Base-by-base conservation (phyloP, 2,329 filamentous ascomycete genomes). In the Davidsoniella australis region DNA sequence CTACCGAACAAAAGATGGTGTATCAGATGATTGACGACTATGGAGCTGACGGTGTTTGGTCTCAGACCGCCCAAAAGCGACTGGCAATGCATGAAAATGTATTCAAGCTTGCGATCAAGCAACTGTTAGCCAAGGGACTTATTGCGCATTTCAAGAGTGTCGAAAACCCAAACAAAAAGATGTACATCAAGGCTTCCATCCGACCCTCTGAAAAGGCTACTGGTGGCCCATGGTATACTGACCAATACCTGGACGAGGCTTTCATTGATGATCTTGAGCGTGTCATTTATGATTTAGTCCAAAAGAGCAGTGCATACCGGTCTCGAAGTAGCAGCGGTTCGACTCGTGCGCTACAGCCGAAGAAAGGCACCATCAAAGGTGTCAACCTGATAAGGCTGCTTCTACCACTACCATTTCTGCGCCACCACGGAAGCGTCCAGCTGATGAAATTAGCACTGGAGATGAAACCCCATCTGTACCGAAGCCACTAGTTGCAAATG, bases 211-310 rank as follows among this genome's bases (percentile, higher is more conserved):
- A 95, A 54, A 83, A 91, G 54, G 85, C 93, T 43, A 94, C 87
- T 0, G 91, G 91, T 44, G 91, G 91, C 1, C 83, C 86, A 7
- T 98, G 89, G 85, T 95, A 91, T 63, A 88, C 85, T 6, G 87
- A 94, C 55, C 85, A 86, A 47, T 83, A 88, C 55, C 73, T 96
- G 10, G 91, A 98, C 64, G 80, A 84, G 55, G 83, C 82, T 52
- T 85, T 98, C 61, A 88, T 96, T 57, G 78, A 84, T 50, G 77
- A 78, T 40, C 70, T 95, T 45, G 76, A 83, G 53, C 72, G 75
- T 17, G 74, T 83, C 53, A 75, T 94, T 47, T 83, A 85, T 57
- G 76, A 81, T 55, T 80, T 78, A 54, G 76, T 94, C 54, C 79
- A 81, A 58, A 69, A 69, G 9, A 71, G 78, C 58, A 89, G 82